Base-by-base conservation (phyloP, 2,329 filamentous ascomycete species). In the Aspergillus niger region DNA sequence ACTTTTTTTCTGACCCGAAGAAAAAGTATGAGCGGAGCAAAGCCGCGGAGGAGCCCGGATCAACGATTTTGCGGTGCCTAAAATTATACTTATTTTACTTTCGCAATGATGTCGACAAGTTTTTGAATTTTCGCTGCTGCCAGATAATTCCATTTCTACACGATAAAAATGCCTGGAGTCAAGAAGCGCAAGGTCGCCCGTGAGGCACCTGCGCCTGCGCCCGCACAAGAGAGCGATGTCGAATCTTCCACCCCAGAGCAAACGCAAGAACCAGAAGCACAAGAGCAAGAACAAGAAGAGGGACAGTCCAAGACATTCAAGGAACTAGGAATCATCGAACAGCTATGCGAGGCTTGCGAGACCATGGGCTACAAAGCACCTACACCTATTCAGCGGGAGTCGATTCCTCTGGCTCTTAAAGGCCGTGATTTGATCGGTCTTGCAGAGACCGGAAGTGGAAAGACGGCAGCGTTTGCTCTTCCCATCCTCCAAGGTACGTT, bases 391-490 rank as follows among this genome's bases (percentile, higher is more conserved):
- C 95, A 97, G 76, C 84, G 84, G 55, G 86, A 96, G 75, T 85
- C 92, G 0, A 96, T 98, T 68, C 94, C 94, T 4, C 72, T 86
- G 4, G 93, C 93, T 38, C 83, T 97, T 3, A 79, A 90, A 70
- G 88, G 90, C 55, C 86, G 92, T 70, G 95, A 98, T 76, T 82
- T 98, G 36, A 97, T 99, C 68, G 95, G 93, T 44, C 83, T 98
- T 55, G 95, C 95, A 32, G 94, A 99, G 78, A 99, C 95, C 0
- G 95, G 95, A 68, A 92, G 89, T 72, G 95, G 95, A 78, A 99
- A 98, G 81, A 98, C 95, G 0, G 94, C 92, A 6, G 93, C 95
- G 0, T 99, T 98, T 74, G 92, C 92, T 0, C 82, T 99, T 2
- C 95, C 95, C 0, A 96, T 99, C 41, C 84, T 99, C 2, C 93